These are phyloP conservation scores for Aegilops speltoides DNA, from an alignment of 176 grass and related monocot species.

Conservation along the genomic window DNA sequence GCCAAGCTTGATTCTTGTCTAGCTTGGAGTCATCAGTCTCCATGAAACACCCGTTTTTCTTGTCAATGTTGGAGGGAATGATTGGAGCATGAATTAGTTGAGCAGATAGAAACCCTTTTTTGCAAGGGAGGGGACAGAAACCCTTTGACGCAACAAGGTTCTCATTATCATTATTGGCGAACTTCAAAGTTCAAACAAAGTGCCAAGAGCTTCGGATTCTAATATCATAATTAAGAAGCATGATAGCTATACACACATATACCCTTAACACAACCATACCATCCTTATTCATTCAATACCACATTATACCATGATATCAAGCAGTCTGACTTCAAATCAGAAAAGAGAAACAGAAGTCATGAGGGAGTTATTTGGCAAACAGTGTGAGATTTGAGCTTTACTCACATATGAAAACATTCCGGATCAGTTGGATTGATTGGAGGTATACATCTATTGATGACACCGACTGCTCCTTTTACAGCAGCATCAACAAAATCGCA, in stretches of 20 bases:
- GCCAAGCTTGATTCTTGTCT: background rate
- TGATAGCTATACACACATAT: background rate
- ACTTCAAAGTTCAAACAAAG: background rate
- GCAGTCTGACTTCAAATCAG: background rate
- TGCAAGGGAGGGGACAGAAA: background rate
- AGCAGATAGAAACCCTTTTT: background rate
- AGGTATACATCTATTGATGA: slow-evolving; percentile 95
- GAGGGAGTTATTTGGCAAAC: background rate
- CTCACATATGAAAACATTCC: slow-evolving; percentile 99
- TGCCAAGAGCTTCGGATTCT: background rate
- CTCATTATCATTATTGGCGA: background rate
- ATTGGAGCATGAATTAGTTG: background rate
- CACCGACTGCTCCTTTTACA: slow-evolving; percentile 93
- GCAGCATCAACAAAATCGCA: slow-evolving; percentile 99
- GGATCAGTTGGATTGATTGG: slow-evolving; percentile 99
- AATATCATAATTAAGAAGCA: background rate
- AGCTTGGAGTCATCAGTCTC: background rate
- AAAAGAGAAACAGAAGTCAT: background rate
- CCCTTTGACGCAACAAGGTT: background rate
- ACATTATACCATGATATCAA: background rate
- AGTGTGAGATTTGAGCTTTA: slow-evolving; percentile 17
- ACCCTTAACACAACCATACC: background rate
- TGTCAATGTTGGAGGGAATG: background rate
- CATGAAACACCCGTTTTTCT: background rate
- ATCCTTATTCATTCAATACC: background rate